Evolutionary conservation across 2,329 filamentous ascomycete genomes (phyloP).

Genomic region (Lomentospora prolificans): DNA sequence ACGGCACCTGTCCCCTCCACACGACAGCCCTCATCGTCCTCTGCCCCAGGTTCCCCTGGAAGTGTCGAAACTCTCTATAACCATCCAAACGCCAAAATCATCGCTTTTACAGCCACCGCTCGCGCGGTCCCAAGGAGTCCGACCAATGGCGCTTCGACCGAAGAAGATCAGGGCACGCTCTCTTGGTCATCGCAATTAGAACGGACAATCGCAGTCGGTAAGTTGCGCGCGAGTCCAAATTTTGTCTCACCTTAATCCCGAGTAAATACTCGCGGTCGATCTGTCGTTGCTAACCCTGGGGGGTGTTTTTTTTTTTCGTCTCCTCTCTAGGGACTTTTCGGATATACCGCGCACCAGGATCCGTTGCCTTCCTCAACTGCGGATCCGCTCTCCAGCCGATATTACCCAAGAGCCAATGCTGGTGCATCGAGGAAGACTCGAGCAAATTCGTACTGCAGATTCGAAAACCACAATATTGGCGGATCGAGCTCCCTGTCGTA

Average conservation of each 20-base stretch:
- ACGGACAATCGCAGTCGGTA: conserved; percentile 70
- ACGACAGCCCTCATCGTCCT: conserved; percentile 15
- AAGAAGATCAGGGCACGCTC: conserved; percentile 42
- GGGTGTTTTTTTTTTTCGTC: background rate
- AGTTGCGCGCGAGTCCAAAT: conserved; percentile 15
- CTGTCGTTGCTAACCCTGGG: background rate
- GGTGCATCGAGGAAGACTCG: conserved; percentile 78
- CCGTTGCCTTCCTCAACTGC: conserved; percentile 81
- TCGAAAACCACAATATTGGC: conserved; percentile 74
- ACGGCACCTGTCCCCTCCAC: conserved; percentile 26
- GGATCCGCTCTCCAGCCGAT: conserved; percentile 78
- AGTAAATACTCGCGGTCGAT: conserved; percentile 6
- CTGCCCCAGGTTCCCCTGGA: conserved; percentile 16
- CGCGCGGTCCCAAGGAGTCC: conserved; percentile 19
- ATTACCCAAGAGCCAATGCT: conserved; percentile 81
- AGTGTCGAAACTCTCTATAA: conserved; percentile 63
- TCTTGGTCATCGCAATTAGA: conserved; percentile 69
- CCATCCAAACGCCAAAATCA: conserved; percentile 62
- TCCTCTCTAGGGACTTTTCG: conserved; percentile 52
- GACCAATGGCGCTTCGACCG: conserved; percentile 21
- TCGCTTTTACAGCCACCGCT: conserved; percentile 37
- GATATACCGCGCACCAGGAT: conserved; percentile 78
- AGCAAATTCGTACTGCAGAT: conserved; percentile 81
- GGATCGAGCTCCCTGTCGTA: conserved; percentile 70
- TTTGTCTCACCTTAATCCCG: background rate